phyloP scores from a whole-genome alignment of 345 rosid genomes.

The Garcia nutans region DNA sequence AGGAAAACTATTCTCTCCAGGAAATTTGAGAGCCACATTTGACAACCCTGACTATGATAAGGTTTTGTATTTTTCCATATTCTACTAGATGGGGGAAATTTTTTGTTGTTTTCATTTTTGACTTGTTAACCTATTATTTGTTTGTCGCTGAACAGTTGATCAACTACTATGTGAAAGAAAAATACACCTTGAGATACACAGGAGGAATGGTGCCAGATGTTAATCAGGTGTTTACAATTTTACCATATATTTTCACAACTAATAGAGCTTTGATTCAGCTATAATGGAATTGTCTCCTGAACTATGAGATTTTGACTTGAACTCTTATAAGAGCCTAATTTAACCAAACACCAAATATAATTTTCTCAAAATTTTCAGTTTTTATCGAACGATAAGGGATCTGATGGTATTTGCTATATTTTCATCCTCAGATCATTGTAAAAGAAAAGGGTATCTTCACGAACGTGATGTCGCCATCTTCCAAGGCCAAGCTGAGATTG shows the following conservation, averaged over 20 bases:
- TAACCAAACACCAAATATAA: too few relatives aligned
- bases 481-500: conserved; percentile 93
- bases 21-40: conserved; percentile 91
- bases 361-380: neutral
- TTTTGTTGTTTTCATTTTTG: conserved; percentile 6
- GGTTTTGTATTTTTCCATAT: conserved; percentile 31
- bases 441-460: conserved; percentile 97
- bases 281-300: too few relatives aligned
- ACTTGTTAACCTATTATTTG: neutral
- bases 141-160: conserved; percentile 50
- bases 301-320: too few relatives aligned
- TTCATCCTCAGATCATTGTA: conserved; percentile 62
- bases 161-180: conserved; percentile 82
- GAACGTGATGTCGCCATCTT: conserved; percentile 74
- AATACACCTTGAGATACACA: conserved; percentile 94
- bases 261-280: too few relatives aligned
- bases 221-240: conserved; percentile 53
- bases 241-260: neutral
- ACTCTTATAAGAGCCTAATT: too few relatives aligned
- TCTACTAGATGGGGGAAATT: neutral
- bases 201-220: conserved; percentile 99
- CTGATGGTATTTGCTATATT: neutral
- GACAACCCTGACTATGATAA: conserved; percentile 83
- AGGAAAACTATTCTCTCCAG: conserved; percentile 95
- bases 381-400: neutral